Percentiles rank a stretch among this genome's conserved stretches.
Conservation (phyloP, 192 early-diverging fungal species). For the Coemansia sp. region DNA sequence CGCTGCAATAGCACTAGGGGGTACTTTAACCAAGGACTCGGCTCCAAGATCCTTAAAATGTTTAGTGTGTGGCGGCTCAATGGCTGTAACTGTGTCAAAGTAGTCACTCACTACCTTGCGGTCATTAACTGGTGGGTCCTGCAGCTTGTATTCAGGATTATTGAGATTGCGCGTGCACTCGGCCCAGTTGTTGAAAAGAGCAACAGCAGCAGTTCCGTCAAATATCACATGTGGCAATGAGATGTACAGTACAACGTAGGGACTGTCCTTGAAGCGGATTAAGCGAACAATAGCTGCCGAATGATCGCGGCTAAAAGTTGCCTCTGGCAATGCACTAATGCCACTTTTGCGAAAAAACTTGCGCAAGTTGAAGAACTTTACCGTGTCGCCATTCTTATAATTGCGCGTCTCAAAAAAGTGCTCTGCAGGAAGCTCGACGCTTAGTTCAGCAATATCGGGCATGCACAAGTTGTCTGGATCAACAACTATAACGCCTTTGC, state of each 20-base stretch:
- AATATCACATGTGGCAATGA: constrained; percentile 39
- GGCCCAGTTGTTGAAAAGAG: constrained; percentile 42
- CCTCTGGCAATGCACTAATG: constrained; percentile 17
- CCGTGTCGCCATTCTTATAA: background rate
- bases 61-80: constrained; percentile 25
- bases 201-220: constrained; percentile 21
- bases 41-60: constrained; percentile 27
- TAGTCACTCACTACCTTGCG: constrained; percentile 23
- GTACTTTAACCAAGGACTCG: background rate
- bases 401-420: constrained; percentile 22
- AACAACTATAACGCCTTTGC: constrained; percentile 26
- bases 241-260: constrained; percentile 31
- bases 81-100: constrained; percentile 22
- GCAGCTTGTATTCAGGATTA: constrained; percentile 8
- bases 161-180: constrained; percentile 34
- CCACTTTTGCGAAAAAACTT: constrained; percentile 30
- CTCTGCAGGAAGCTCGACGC: constrained; percentile 24
- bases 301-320: constrained; percentile 37
- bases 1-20: constrained; percentile 20
- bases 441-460: constrained; percentile 35
- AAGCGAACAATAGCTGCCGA: constrained; percentile 21
- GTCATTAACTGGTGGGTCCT: constrained; percentile 17
- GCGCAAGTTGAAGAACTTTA: constrained; percentile 40
- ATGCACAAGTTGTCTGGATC: constrained; percentile 34
- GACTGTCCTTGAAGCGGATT: constrained; percentile 32